Evolutionary conservation across 73 alveolate species (phyloP), one percentile per base, ranked within the genome.

Genomic region (Uronychia binucleata): DNA sequence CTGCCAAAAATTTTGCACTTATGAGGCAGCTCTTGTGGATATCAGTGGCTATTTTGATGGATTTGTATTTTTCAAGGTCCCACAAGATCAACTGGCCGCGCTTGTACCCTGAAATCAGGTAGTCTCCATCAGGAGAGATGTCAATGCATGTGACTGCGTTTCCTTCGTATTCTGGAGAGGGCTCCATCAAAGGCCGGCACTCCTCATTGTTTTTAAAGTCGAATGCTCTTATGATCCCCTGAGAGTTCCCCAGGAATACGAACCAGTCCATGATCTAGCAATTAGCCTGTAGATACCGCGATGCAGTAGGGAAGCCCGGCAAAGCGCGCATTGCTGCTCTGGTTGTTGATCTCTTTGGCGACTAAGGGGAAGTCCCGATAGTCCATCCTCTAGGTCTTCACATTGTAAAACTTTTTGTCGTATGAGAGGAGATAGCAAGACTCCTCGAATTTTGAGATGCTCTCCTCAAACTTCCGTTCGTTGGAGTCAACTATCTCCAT

Each of bases 141-240:
- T 89, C 95, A 31, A 89, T 60, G 26, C 87, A 30, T 1, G 89
- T 33, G 5, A 89, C 95, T 59, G 82, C 75, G 74, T 89, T 89
- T 1, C 67, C 59, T 0, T 79, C 85, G 34, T 76, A 34, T 13
- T 81, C 57, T 0, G 31, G 57, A 30, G 80, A 27, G 34, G 84
- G 79, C 34, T 77, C 87, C 78, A 67, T 67, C 28, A 89, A 77
- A 29, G 92, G 89, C 58, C 82, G 78, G 82, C 67, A 31, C 60
- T 89, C 95, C 75, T 86, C 88, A 27, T 89, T 74, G 33, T 57
- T 59, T 31, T 83, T 83, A 57, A 84, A 27, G 60, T 89, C 95
- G 78, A 89, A 89, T n/a, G 78, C 90, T 32, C 95, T n/a, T 0
- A 89, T 89, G 78, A 89, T 79, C 1, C 95, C 95, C 57, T 84